Evolutionary conservation across 176 grass and related monocot genomes (phyloP), one percentile per base, ranked within the genome.

Genomic region (Pharus latifolius): DNA sequence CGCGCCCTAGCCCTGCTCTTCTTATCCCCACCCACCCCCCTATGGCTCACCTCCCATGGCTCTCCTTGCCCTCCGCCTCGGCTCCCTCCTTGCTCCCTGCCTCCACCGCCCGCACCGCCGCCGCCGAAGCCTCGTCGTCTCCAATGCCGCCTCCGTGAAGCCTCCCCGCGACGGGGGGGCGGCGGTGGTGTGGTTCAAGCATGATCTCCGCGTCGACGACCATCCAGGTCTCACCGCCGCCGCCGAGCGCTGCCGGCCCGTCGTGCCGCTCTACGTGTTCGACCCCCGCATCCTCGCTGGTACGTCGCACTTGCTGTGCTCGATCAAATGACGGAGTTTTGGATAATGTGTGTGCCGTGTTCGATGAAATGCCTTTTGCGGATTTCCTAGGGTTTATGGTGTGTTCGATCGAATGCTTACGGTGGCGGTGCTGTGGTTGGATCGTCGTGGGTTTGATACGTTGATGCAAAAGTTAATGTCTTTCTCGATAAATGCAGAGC

Each of bases 121-220:
- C 26, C 29, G 19, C 34, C 56, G 64, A 26, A 12, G 24, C 13
- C 33, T 60, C 17, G 25, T 76, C 70, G 50, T 61, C 42, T 70
- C 69, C 34, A 32, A 56, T 48, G 38, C 69, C 40, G 47, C 58
- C 52, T 57, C 68, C 28, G 45, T 69, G 67, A 85, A 10, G 45
- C 35, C 34, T 29, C 50, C n/a, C 19, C 27, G 44, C 33, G 77
- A 49, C 31, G 62, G 72, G 50, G 73, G 55, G 41, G 25, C 86
- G 13, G 89, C 89, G 12, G 74, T 98, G 70, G 89, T 98, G 59
- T 98, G 94, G 94, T 98, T 93, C 68, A 98, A 92, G 94, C 88
- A 93, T 73, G 94, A 98, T 34, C 89, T 98, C 59, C 86, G 94
- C 72, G 35, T 88, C 48, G 81, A 93, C 42, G 94, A 93, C 73